Conservation (phyloP, 352 stramenopile species). For the Phytophthora idaei region DNA sequence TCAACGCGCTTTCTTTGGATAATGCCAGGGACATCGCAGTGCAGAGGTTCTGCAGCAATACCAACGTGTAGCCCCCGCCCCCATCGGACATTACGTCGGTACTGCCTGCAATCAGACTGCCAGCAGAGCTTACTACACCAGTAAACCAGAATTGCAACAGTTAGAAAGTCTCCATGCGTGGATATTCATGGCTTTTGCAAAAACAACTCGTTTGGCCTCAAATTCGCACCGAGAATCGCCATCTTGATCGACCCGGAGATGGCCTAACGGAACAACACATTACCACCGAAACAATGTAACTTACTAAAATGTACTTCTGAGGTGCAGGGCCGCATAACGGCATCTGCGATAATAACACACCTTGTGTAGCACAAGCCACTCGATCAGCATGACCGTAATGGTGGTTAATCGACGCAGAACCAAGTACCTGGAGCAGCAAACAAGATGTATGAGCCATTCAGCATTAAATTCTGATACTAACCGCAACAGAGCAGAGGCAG, state of each 20-base stretch:
- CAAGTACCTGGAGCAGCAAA: conserved; percentile 43
- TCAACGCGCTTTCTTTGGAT: conserved; percentile 65
- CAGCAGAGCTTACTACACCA: conserved; percentile 57
- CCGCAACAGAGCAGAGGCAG: neutral
- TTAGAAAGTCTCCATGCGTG: conserved; percentile 3
- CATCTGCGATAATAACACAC: conserved; percentile 8
- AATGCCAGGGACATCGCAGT: conserved; percentile 66
- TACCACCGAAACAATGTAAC: no score
- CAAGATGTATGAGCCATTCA: neutral
- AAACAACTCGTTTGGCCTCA: no score
- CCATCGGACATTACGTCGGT: conserved; percentile 57
- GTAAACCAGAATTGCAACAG: conserved; percentile 1
- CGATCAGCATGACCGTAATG: conserved; percentile 79
- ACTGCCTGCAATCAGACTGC: conserved; percentile 60
- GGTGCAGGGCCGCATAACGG: neutral
- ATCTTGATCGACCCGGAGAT: conserved; percentile 60
- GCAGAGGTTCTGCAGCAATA: conserved; percentile 74
- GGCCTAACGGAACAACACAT: conserved; percentile 16
- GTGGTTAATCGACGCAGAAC: conserved; percentile 75
- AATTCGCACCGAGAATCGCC: conserved; percentile 56
- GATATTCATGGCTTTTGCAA: no score
- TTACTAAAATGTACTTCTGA: neutral
- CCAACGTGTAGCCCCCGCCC: conserved; percentile 56
- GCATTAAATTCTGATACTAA: neutral
- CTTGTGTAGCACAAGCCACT: conserved; percentile 76